Conservation (phyloP, 169 alveolate species). For the Besnoitia besnoiti region DNA sequence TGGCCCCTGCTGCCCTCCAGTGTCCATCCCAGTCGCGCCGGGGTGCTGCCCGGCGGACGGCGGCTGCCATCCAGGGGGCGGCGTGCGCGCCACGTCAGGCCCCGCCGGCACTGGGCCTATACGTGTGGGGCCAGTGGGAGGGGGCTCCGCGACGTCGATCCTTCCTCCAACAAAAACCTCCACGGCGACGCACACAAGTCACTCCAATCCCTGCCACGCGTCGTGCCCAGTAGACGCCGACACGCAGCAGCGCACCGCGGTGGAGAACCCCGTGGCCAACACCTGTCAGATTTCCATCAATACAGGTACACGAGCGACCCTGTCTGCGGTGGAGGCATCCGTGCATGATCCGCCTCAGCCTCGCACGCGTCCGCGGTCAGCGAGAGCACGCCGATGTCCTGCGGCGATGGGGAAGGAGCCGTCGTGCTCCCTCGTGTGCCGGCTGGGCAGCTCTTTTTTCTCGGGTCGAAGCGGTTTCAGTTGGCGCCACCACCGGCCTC, state of each 20-base stretch:
- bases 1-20: constrained; percentile 11
- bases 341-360: too few species aligned
- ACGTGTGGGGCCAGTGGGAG: background rate
- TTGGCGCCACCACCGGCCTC: background rate
- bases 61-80: background rate
- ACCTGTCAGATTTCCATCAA: constrained; percentile 39
- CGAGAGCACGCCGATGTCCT: background rate
- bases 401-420: too few species aligned
- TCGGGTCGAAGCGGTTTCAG: background rate
- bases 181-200: constrained; percentile 3
- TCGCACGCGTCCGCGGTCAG: too few species aligned
- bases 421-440: background rate
- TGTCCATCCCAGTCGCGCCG: background rate
- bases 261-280: constrained; percentile 36
- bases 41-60: background rate
- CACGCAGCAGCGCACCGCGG: constrained; percentile 2
- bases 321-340: too few species aligned
- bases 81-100: background rate
- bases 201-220: constrained; percentile 34
- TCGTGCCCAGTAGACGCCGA: constrained; percentile 31
- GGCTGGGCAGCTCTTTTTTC: background rate
- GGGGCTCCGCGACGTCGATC: background rate
- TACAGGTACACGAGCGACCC: constrained; percentile 25
- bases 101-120: background rate
- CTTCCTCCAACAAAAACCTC: background rate